Evolutionary conservation across 2,329 filamentous ascomycete genomes (phyloP).

Genomic region (Alternaria ventricosa): DNA sequence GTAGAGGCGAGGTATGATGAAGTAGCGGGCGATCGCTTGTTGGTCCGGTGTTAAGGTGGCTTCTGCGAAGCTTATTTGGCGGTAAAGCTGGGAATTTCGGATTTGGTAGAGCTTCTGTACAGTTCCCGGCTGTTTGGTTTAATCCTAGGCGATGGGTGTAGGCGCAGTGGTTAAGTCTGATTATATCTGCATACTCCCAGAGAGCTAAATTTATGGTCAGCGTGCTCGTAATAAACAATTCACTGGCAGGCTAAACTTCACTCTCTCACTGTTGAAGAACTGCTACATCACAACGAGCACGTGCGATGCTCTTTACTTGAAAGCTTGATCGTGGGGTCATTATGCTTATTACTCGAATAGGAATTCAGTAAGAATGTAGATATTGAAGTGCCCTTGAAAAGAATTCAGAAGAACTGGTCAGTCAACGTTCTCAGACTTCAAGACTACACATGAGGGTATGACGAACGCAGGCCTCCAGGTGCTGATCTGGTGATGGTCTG

Average conservation of each 20-base stretch:
- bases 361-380: not conserved
- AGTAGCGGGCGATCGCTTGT: not conserved
- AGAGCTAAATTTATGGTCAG: not conserved
- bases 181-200: accelerated
- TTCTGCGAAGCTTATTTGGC: no score
- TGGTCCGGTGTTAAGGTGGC: not conserved
- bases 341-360: not conserved
- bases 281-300: not conserved
- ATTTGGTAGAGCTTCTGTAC: not conserved
- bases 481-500: not conserved
- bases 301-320: not conserved
- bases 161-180: not conserved
- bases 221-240: not conserved
- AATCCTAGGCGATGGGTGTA: not conserved
- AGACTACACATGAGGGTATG: not conserved
- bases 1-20: not conserved
- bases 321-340: accelerated
- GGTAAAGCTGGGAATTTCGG: not conserved
- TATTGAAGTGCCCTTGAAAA: not conserved
- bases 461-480: not conserved
- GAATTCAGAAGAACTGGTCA: not conserved
- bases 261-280: not conserved
- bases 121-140: not conserved
- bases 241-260: not conserved
- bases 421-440: not conserved